Evolutionary conservation across 805 yeast genomes (phyloP).

Genomic region (Yarrowia osloensis): DNA sequence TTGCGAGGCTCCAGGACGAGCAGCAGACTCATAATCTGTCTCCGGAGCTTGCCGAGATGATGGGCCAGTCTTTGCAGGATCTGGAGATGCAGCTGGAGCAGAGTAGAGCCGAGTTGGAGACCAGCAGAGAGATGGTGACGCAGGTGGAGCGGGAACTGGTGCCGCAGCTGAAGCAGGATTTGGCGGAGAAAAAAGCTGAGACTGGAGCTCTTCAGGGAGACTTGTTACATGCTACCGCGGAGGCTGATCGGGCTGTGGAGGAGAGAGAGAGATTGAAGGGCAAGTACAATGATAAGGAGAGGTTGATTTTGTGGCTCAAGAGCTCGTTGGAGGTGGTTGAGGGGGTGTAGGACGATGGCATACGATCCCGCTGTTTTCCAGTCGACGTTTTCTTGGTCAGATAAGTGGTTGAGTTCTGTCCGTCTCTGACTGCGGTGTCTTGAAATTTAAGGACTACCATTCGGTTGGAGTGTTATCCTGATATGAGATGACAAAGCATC

Average conservation of each 20-base stretch:
- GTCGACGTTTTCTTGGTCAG: no score
- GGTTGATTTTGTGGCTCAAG: slow-evolving; percentile 12
- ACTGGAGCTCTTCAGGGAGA: slow-evolving; percentile 16
- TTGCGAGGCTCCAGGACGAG: background rate
- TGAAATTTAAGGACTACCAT: no score
- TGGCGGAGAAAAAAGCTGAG: background rate
- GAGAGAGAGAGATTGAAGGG: slow-evolving; percentile 29
- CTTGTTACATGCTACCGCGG: background rate
- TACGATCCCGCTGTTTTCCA: no score
- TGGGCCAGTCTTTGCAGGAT: slow-evolving; percentile 1
- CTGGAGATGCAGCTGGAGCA: background rate
- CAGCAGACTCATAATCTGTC: background rate
- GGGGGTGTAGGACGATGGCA: background rate
- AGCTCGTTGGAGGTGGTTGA: background rate
- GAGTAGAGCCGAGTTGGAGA: background rate
- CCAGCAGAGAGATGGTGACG: slow-evolving; percentile 1
- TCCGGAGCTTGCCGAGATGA: background rate
- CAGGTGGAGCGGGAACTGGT: slow-evolving; percentile 8
- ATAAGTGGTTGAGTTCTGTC: no score
- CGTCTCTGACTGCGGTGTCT: no score
- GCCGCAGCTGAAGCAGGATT: slow-evolving; percentile 1
- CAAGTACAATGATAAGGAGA: slow-evolving; percentile 23
- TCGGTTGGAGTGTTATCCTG: no score
- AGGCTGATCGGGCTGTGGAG: slow-evolving; percentile 25
- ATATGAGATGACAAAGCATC: no score